These are phyloP conservation scores for Paecilomyces fulvus DNA, from an alignment of 2,329 filamentous ascomycete genomes.

Conservation along the genomic window DNA sequence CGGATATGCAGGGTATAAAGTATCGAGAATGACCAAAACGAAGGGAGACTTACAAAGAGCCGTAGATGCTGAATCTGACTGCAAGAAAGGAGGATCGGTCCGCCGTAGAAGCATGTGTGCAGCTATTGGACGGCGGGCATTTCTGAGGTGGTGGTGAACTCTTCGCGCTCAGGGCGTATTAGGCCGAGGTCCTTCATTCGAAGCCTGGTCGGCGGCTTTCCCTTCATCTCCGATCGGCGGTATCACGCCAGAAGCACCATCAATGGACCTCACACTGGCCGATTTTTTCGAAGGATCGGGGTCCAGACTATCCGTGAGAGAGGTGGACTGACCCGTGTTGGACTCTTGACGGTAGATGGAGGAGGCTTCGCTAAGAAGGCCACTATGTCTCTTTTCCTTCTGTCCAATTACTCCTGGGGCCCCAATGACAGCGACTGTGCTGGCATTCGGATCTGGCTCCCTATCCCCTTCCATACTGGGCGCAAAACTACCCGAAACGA, in stretches of 20 bases:
- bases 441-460: conserved; percentile 22
- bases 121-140: not conserved
- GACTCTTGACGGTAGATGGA: not conserved
- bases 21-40: not conserved
- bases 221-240: conserved; percentile 2
- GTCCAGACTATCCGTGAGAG: not conserved
- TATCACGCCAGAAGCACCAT: not conserved
- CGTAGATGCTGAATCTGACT: not conserved
- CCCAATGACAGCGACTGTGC: conserved; percentile 16
- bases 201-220: conserved; percentile 4
- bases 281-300: not conserved
- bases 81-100: not conserved
- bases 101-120: not conserved
- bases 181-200: conserved; percentile 11
- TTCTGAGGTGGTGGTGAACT: conserved; percentile 21
- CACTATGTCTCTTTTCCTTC: not conserved
- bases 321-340: not conserved
- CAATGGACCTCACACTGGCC: not conserved
- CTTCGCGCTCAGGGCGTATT: conserved; percentile 20
- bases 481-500: not conserved
- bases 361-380: not conserved
- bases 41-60: not conserved
- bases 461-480: conserved; percentile 5
- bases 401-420: conserved; percentile 19
- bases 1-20: not conserved